These are phyloP conservation scores for Periglandula ipomoeae DNA, from an alignment of 2,329 filamentous ascomycete species.

Conservation along the genomic window DNA sequence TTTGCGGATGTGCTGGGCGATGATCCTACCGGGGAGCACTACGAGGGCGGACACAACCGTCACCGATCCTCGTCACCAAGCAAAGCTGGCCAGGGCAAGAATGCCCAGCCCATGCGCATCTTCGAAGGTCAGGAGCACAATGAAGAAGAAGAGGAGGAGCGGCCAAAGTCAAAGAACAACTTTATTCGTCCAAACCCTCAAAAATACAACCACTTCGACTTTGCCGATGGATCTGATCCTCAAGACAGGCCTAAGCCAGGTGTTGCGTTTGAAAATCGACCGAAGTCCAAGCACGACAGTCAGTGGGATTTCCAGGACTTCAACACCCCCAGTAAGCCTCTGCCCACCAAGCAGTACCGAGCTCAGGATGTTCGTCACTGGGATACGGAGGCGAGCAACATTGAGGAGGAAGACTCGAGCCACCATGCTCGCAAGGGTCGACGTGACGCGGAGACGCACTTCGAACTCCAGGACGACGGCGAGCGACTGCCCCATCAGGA, in stretches of 20 bases:
- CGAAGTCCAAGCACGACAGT: constrained; percentile 55
- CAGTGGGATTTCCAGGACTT: constrained; percentile 91
- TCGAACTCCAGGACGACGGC: constrained; percentile 72
- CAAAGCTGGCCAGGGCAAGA: constrained; percentile 47
- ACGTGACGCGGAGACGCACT: constrained; percentile 73
- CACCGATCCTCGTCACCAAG: constrained; percentile 44
- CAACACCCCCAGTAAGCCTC: constrained; percentile 65
- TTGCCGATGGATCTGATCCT: constrained; percentile 55
- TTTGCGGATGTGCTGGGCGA: constrained; percentile 63
- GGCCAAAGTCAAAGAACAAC: constrained; percentile 32
- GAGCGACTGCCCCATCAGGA: constrained; percentile 44
- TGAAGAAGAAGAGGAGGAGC: constrained; percentile 31
- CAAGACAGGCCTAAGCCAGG: constrained; percentile 36
- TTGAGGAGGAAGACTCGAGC: constrained; percentile 45
- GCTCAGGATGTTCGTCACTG: constrained; percentile 69
- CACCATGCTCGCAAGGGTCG: constrained; percentile 58
- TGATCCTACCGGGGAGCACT: constrained; percentile 29
- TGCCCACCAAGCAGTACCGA: constrained; percentile 49
- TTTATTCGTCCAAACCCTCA: constrained; percentile 59
- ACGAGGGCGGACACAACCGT: constrained; percentile 34
- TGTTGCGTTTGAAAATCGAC: constrained; percentile 29
- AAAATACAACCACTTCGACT: constrained; percentile 81
- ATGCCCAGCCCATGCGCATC: constrained; percentile 53
- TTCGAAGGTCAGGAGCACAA: constrained; percentile 45
- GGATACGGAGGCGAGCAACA: constrained; percentile 52